Conservation (phyloP, 768 basidiomycete genomes). For the Trametes villosa region DNA sequence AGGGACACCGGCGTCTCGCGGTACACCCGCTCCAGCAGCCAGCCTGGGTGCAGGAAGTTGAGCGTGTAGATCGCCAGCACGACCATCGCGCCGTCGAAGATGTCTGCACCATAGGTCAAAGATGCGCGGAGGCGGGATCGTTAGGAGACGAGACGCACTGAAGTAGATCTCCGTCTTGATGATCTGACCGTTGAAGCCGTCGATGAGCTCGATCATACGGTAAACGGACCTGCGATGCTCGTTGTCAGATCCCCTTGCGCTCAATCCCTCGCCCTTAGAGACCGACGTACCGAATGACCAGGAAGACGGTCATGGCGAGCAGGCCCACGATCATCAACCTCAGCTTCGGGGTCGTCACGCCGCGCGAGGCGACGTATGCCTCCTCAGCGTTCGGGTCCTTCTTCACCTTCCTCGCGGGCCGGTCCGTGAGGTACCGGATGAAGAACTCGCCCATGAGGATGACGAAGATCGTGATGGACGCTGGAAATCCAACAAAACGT, state of each 20-base stretch:
- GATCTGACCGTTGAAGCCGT: constrained; percentile 55
- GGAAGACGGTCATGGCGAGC: constrained; percentile 4
- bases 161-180: constrained; percentile 52
- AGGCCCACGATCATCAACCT: constrained; percentile 13
- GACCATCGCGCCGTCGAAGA: constrained; percentile 54
- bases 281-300: constrained; percentile 20
- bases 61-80: constrained; percentile 46
- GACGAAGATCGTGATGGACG: constrained; percentile 16
- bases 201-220: constrained; percentile 50
- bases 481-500: neutral
- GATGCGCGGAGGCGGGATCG: neutral
- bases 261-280: neutral
- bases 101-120: constrained; percentile 37
- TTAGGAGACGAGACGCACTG: constrained; percentile 37
- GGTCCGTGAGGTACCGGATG: constrained; percentile 9
- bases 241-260: neutral
- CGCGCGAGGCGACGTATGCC: neutral
- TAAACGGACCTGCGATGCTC: constrained; percentile 45
- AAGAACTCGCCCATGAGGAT: constrained; percentile 7
- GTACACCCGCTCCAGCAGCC: constrained; percentile 25
- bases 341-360: neutral
- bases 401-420: neutral
- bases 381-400: neutral
- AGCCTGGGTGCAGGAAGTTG: constrained; percentile 51
- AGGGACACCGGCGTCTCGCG: neutral